A percentile compares a stretch with the other conserved stretches of the same genome.
These are phyloP conservation scores for Auriscalpium vulgare DNA, from an alignment of 768 basidiomycete species.

Conservation along the genomic window DNA sequence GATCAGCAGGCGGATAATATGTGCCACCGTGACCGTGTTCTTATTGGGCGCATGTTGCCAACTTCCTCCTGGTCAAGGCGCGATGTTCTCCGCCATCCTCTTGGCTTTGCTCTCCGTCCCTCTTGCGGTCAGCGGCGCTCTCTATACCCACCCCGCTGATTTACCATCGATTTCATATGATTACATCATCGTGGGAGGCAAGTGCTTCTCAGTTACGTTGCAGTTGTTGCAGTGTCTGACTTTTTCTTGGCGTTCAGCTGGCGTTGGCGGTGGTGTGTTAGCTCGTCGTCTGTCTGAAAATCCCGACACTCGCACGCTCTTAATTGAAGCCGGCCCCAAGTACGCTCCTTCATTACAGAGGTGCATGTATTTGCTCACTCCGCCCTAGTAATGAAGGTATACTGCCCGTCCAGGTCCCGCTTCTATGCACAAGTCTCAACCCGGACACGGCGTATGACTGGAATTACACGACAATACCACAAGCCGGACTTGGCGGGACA, in stretches of 20 bases:
- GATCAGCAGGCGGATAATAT: no score
- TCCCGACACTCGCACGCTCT: background rate
- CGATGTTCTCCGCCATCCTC: no score
- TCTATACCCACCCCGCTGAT: background rate
- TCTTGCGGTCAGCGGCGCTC: background rate
- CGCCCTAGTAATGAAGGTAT: slow-evolving; percentile 10
- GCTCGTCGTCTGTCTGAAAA: background rate
- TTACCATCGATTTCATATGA: background rate
- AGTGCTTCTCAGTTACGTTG: background rate
- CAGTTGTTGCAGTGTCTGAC: no score
- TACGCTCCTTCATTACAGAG: background rate
- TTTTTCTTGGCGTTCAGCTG: background rate
- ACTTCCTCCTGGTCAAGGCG: no score
- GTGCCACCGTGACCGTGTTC: no score
- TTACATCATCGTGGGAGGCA: background rate
- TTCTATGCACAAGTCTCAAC: slow-evolving; percentile 6
- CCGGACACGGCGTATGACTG: slow-evolving; percentile 17
- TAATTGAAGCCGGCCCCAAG: background rate
- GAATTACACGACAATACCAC: slow-evolving; percentile 22
- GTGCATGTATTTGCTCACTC: no score
- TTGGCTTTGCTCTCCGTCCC: background rate
- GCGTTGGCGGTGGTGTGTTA: background rate
- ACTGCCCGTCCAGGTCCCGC: slow-evolving; percentile 12
- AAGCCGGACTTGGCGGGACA: slow-evolving; percentile 15
- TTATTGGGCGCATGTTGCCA: no score